Conservation (phyloP, 306 rosid genomes). For the Vachellia collinsii region DNA sequence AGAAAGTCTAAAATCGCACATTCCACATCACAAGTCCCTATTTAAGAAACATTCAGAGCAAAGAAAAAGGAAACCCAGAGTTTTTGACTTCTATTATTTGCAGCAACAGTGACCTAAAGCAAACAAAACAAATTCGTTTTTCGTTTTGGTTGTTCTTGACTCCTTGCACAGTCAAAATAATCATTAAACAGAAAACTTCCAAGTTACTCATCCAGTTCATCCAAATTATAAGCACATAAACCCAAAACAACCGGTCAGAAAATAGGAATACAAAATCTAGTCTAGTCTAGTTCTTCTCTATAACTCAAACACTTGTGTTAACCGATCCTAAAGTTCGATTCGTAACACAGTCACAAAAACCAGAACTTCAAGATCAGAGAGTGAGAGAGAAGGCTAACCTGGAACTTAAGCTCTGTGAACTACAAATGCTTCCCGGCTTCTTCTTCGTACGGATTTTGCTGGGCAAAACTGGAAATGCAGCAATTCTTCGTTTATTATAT, state of each 20-base stretch:
- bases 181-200: conserved; percentile 11
- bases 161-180: background rate
- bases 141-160: background rate
- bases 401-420: background rate
- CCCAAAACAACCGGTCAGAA: background rate
- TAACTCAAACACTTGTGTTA: conserved; percentile 5
- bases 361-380: background rate
- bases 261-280: conserved; percentile 5
- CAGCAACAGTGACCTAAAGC: conserved; percentile 10
- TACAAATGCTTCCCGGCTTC: background rate
- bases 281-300: conserved; percentile 8
- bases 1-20: background rate
- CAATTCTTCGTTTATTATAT: background rate
- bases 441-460: background rate
- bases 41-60: background rate
- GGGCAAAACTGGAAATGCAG: background rate
- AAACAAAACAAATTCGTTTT: conserved; percentile 17
- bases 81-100: background rate
- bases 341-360: background rate
- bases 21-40: background rate
- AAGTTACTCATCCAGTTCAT: background rate
- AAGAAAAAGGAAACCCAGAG: background rate
- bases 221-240: conserved; percentile 1
- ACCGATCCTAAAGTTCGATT: background rate
- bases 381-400: background rate